These are phyloP conservation scores for Mallotus nudiflorus DNA, from an alignment of 345 rosid genomes.

Conservation along the genomic window DNA sequence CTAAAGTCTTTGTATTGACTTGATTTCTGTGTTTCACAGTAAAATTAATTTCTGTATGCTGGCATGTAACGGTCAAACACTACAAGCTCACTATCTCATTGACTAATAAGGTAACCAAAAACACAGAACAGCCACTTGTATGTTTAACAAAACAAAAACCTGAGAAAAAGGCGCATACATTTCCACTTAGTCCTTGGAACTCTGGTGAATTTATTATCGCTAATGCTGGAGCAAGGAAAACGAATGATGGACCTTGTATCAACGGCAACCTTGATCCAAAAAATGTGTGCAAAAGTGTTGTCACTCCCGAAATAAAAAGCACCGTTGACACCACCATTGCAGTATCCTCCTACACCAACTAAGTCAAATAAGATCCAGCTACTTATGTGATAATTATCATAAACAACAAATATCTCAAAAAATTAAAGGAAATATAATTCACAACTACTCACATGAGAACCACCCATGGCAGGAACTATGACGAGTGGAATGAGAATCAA, in stretches of 20 bases:
- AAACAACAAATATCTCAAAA: neutral
- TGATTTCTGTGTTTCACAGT: no score
- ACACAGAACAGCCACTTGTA: neutral
- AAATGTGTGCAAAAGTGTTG: conserved; percentile 80
- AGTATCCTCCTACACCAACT: conserved; percentile 79
- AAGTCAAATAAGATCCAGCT: conserved; percentile 40
- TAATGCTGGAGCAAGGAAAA: conserved; percentile 87
- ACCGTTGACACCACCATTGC: conserved; percentile 84
- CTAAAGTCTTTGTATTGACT: no score
- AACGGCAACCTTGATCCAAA: conserved; percentile 95
- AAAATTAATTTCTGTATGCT: neutral
- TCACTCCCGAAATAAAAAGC: conserved; percentile 83
- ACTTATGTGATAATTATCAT: conserved; percentile 10
- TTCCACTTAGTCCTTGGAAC: conserved; percentile 85
- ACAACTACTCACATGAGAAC: conserved; percentile 66
- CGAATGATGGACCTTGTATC: conserved; percentile 93
- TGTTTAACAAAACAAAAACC: neutral
- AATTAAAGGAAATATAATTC: neutral
- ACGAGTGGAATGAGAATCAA: conserved; percentile 86
- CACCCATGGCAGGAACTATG: conserved; percentile 99
- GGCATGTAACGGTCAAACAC: no score
- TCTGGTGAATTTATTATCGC: conserved; percentile 86
- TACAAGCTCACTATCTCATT: neutral
- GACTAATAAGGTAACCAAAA: no score
- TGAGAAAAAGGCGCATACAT: conserved; percentile 48